phyloP scores from a whole-genome alignment of 495 filamentous ascomycete species.

The Parachaetomium inaequale region DNA sequence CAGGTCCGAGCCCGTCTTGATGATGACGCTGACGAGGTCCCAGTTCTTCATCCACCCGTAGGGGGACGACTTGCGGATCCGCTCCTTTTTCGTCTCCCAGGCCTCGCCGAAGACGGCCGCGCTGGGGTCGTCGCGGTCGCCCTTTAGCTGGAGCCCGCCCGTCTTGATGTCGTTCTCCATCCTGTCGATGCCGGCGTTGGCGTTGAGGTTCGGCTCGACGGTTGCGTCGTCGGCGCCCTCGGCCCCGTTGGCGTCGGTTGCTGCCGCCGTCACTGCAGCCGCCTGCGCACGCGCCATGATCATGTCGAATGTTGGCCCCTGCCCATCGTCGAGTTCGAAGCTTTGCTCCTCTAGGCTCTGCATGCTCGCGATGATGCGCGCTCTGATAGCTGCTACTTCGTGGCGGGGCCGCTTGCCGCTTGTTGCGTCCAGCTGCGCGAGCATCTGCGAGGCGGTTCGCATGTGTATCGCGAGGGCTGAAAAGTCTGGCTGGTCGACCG shows the following conservation, averaged over 20 bases:
- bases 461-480: constrained; percentile 75
- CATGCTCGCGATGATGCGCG: constrained; percentile 79
- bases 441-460: constrained; percentile 74
- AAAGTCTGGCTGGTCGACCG: constrained; percentile 61
- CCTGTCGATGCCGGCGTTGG: constrained; percentile 64
- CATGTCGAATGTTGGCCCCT: constrained; percentile 64
- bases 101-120: constrained; percentile 76
- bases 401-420: constrained; percentile 65
- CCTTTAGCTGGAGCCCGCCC: constrained; percentile 68
- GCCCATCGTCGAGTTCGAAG: constrained; percentile 59
- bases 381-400: constrained; percentile 70
- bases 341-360: constrained; percentile 76
- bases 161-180: constrained; percentile 83
- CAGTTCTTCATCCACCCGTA: constrained; percentile 78
- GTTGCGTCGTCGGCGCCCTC: constrained; percentile 40
- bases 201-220: constrained; percentile 46
- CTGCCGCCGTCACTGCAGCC: constrained; percentile 37
- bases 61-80: constrained; percentile 68
- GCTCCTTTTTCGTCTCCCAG: constrained; percentile 71
- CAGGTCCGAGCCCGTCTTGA: constrained; percentile 73
- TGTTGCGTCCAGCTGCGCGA: constrained; percentile 70
- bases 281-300: constrained; percentile 61
- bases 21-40: constrained; percentile 75
- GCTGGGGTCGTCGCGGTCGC: constrained; percentile 75
- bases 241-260: constrained; percentile 31